Evolutionary conservation across 164 flowering plant genomes (phyloP), one percentile per base, ranked within the genome.

Genomic region (Protea cynaroides): DNA sequence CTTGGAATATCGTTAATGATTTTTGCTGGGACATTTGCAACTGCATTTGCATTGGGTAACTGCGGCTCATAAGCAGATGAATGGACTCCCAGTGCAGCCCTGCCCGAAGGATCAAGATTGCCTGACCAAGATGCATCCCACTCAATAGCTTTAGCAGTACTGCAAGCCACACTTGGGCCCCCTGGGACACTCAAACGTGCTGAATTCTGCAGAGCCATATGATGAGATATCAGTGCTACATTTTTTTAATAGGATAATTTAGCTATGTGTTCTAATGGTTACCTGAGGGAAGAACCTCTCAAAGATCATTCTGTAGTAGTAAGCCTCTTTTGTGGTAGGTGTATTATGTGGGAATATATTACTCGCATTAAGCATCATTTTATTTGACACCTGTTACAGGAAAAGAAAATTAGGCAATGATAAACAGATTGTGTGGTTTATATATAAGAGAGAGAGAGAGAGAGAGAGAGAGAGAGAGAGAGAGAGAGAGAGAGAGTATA

Each of bases 211-310:
- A 69, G 0, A 57, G 61, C 34, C 56, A 71, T 56, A 18, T 40
- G 55, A 46, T 46, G 25, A 19, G 22, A 54, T 55, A 22, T 62
- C 34, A 56, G 68, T 43, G 47, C n/a, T 29, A n/a, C 8, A 2
- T 43, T 17, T 43, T 1, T 21, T 49, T 47, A 18, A 10, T 0
- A 49, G 11, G 25, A 25, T 15, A 5, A 55, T 34, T 43, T 18
- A 47, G 7, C 13, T 21, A 29, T 23, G 19, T n/a, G 54, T 49
- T 23, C 7, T 13, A 25, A 19, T 59, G 49, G 46, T 71, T 64
- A 88, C 98, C 98, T 90, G 97, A 2, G 98, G 95, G 80, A 93
- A 90, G 79, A 85, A 84, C 81, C 91, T 83, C 71, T 93, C 97
- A 49, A 91, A 93, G 57, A 87, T 86, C 88, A 80, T 90, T 68